Percentiles rank a stretch among this genome's conserved stretches.
These are phyloP conservation scores for Noccaea caerulescens DNA, from an alignment of 345 rosid genomes.

Conservation along the genomic window DNA sequence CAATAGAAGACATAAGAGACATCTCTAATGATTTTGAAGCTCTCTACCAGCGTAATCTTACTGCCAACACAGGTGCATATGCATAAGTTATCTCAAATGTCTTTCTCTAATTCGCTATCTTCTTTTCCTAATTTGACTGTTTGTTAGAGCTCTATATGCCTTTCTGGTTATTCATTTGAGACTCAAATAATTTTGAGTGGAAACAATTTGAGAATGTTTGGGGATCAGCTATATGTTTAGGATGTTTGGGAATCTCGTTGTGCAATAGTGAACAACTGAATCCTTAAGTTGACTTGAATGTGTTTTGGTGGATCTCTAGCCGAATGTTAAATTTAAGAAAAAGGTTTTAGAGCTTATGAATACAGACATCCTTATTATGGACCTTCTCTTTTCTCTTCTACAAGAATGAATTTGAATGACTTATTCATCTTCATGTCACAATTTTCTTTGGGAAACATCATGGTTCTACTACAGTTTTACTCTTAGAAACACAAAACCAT, in stretches of 20 bases:
- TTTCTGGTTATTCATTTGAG: constrained; percentile 13
- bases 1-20: constrained; percentile 88
- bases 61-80: constrained; percentile 81
- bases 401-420: constrained; percentile 90
- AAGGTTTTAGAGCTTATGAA: constrained; percentile 7
- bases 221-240: neutral
- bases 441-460: constrained; percentile 60
- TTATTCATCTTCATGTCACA: constrained; percentile 66
- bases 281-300: constrained; percentile 3
- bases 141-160: neutral
- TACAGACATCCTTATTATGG: neutral
- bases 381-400: constrained; percentile 14
- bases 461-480: constrained; percentile 47
- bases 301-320: neutral
- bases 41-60: constrained; percentile 92
- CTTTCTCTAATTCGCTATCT: neutral
- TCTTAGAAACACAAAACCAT: constrained; percentile 15
- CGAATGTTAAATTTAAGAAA: neutral
- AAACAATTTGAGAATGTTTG: too few relatives aligned
- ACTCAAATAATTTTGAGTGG: too few relatives aligned
- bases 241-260: neutral
- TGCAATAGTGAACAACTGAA: constrained; percentile 4
- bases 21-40: constrained; percentile 89
- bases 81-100: constrained; percentile 19
- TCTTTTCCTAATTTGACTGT: neutral